Percentiles rank a stretch among this genome's conserved stretches.
Conservation (phyloP, 495 filamentous ascomycete genomes). For the Podospora appendiculata region DNA sequence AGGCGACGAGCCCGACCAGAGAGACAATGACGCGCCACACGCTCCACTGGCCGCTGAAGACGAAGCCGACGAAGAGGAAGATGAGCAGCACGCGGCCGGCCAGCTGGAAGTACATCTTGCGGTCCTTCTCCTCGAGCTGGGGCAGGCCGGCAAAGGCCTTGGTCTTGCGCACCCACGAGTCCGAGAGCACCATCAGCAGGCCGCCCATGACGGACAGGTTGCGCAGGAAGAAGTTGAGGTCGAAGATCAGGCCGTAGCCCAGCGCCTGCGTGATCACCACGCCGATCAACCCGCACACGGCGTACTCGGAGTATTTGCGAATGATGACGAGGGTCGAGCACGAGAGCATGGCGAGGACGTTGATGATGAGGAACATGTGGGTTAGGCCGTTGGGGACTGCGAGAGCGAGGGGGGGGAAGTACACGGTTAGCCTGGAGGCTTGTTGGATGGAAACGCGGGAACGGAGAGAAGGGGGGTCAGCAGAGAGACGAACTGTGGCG, state of each 20-base stretch:
- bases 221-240: conserved; percentile 99
- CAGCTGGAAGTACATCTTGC: conserved; percentile 99
- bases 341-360: conserved; percentile 79
- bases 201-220: conserved; percentile 96
- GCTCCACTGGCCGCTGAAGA: conserved; percentile 91
- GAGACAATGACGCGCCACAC: conserved; percentile 77
- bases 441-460: background rate
- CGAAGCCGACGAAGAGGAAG: conserved; percentile 93
- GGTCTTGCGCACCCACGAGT: conserved; percentile 95
- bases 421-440: conserved; percentile 8
- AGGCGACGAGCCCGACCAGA: conserved; percentile 76
- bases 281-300: conserved; percentile 78
- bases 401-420: too few species aligned
- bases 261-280: conserved; percentile 95
- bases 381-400: conserved; percentile 84
- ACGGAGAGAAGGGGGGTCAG: background rate
- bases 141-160: conserved; percentile 94
- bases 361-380: conserved; percentile 85
- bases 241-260: conserved; percentile 96
- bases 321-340: conserved; percentile 82
- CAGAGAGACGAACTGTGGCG: conserved; percentile 70
- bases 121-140: conserved; percentile 93
- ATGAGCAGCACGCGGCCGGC: conserved; percentile 94
- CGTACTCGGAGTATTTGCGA: conserved; percentile 86
- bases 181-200: conserved; percentile 93